Evolutionary conservation across 208 protist genomes (phyloP).

Genomic region (Wallacemonas sp.): DNA sequence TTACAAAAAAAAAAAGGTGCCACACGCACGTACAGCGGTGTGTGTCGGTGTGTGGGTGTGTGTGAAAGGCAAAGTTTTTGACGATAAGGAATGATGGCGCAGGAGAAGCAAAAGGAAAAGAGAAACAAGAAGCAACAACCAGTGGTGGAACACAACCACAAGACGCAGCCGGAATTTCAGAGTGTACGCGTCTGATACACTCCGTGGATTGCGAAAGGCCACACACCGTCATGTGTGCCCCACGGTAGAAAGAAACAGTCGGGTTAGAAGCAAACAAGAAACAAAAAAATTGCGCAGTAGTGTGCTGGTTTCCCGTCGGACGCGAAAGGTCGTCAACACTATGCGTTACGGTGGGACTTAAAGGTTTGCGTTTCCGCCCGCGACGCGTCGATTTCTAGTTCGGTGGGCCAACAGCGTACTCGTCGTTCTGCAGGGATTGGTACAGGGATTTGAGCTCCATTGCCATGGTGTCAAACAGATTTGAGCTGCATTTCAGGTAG

Average conservation of each 20-base stretch:
- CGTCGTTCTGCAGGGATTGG: slow-evolving; percentile 6
- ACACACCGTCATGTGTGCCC: too few species aligned
- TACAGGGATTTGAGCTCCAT: slow-evolving; percentile 20
- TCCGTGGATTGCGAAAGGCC: too few species aligned
- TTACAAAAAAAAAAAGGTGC: slow-evolving; percentile 13
- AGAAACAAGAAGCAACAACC: neutral
- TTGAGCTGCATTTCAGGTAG: slow-evolving; percentile 30
- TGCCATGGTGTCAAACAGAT: slow-evolving; percentile 20
- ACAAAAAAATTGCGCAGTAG: slow-evolving; percentile 5
- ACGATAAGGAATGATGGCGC: neutral
- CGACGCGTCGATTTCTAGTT: neutral
- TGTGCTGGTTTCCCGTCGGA: too few species aligned
- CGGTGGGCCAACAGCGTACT: neutral
- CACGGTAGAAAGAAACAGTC: too few species aligned
- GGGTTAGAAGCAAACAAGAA: neutral
- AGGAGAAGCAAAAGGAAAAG: neutral
- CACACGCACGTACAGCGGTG: too few species aligned
- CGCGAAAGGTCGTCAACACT: too few species aligned
- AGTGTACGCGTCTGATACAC: too few species aligned
- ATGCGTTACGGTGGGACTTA: too few species aligned
- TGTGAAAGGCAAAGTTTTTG: slow-evolving; percentile 7
- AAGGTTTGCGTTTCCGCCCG: too few species aligned
- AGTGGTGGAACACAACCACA: too few species aligned
- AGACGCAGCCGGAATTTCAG: too few species aligned
- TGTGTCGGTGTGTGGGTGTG: too few species aligned